A percentile compares a stretch with the other conserved stretches of the same genome.
Evolutionary conservation across 352 stramenopile species (phyloP).

Genomic region (Phytopythium aichiense): DNA sequence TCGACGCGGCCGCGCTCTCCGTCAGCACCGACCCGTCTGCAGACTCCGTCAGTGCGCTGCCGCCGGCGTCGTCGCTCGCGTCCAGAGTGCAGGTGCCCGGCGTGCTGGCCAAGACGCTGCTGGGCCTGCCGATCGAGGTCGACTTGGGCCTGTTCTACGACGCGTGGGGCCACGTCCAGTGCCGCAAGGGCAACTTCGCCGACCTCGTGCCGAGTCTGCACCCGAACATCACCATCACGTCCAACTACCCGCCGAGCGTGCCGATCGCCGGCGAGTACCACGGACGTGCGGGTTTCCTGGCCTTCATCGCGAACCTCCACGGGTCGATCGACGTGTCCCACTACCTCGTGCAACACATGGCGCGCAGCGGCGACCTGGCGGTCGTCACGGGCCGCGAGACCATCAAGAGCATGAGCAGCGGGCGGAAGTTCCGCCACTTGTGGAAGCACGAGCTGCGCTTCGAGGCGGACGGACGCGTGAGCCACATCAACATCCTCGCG

Average conservation of each 20-base stretch:
- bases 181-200: slow-evolving; percentile 76
- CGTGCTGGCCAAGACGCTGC: slow-evolving; percentile 36
- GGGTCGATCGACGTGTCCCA: slow-evolving; percentile 63
- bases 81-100: slow-evolving; percentile 23
- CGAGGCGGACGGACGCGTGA: slow-evolving; percentile 72
- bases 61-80: slow-evolving; percentile 22
- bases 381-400: slow-evolving; percentile 80
- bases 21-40: slow-evolving; percentile 15
- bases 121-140: slow-evolving; percentile 49
- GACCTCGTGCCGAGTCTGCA: slow-evolving; percentile 74
- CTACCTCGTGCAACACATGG: slow-evolving; percentile 65
- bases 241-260: slow-evolving; percentile 69
- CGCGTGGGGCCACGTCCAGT: slow-evolving; percentile 64
- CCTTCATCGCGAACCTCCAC: slow-evolving; percentile 74
- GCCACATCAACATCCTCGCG: slow-evolving; percentile 82
- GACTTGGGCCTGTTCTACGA: slow-evolving; percentile 73
- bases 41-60: slow-evolving; percentile 8
- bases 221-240: slow-evolving; percentile 71
- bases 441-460: slow-evolving; percentile 85
- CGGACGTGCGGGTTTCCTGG: slow-evolving; percentile 53
- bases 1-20: slow-evolving; percentile 6
- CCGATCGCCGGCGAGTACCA: slow-evolving; percentile 70
- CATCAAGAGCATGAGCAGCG: slow-evolving; percentile 58
- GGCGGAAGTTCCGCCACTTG: slow-evolving; percentile 72
- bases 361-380: slow-evolving; percentile 61